Evolutionary conservation across 148 eudicot genomes (phyloP), one percentile per base, ranked within the genome.

Genomic region (Persicaria tinctoria): DNA sequence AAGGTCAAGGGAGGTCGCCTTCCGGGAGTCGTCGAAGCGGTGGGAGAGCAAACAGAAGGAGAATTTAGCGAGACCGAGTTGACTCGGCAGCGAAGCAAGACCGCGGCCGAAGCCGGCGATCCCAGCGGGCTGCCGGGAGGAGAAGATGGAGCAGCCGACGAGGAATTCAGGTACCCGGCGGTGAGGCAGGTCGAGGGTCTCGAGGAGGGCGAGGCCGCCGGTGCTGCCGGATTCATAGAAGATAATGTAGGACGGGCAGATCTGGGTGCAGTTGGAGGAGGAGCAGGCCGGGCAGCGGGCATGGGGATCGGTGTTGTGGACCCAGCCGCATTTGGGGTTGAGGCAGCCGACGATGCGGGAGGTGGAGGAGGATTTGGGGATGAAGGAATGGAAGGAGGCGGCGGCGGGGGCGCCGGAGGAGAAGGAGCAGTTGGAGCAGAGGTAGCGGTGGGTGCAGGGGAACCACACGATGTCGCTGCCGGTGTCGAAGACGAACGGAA

Each of bases 41-140:
- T 87, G 91, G 47, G 96, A 87, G 6, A 88, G 76, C 0, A 90
- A 85, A n/a, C 97, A 93, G 68, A 89, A 87, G 0, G 91, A 87
- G 74, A 93, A 93, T 45, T 80, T 87, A 12, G 57, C 82, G 4
- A 93, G 82, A 11, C 83, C 80, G 56, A 93, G 78, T 55, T 93
- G 97, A 32, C 73, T 79, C 2, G 96, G 96, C 0, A 93, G 73
- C 8, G 97, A 90, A 3, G 78, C 73, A 20, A 76, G 84, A 3
- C 90, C 89, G 11, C 93, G 87, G 20, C 97, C 97, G 80, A 93
- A 90, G 0, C 97, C 96, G 16, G 85, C 91, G 4, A 93, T 87
- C 17, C 96, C 96, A 5, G 75, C 68, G 1, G 93, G 93, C 55
- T 89, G 93, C 3, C 78, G 77, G 13, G 76, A 38, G 1, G 97